Conservation (phyloP, 2,329 filamentous ascomycete species). For the Fusarium staphyleae region DNA sequence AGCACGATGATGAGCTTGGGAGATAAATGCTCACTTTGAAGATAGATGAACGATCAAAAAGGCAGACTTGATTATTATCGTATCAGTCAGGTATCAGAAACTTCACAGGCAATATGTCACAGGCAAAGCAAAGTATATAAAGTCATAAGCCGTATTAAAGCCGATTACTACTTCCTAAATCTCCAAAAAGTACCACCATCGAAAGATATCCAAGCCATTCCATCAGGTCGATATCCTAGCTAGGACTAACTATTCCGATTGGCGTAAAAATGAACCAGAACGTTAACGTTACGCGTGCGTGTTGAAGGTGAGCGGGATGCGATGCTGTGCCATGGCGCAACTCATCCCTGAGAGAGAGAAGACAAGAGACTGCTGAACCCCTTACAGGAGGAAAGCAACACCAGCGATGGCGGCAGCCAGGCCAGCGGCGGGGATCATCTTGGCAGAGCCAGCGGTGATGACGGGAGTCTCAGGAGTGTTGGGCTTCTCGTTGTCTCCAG, state of each 20-base stretch:
- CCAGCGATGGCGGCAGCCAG: slow-evolving; percentile 37
- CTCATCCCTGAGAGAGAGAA: not conserved
- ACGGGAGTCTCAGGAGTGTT: slow-evolving; percentile 9
- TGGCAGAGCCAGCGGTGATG: slow-evolving; percentile 35
- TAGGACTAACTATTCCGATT: slow-evolving; percentile 13
- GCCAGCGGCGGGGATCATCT: slow-evolving; percentile 37
- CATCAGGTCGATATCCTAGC: slow-evolving; percentile 21
- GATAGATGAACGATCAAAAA: too few species aligned
- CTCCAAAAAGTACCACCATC: slow-evolving; percentile 34
- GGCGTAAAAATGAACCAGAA: slow-evolving; percentile 37
- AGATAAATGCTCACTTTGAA: too few species aligned
- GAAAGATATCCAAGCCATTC: slow-evolving; percentile 19
- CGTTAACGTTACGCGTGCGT: slow-evolving; percentile 33
- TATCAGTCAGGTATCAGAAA: too few species aligned
- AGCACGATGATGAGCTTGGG: too few species aligned
- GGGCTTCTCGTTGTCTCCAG: not conserved
- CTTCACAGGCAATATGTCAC: too few species aligned
- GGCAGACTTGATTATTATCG: too few species aligned
- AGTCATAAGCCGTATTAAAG: slow-evolving; percentile 35
- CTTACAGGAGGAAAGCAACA: slow-evolving; percentile 40
- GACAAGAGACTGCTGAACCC: not conserved
- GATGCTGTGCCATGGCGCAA: slow-evolving; percentile 15
- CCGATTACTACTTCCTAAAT: slow-evolving; percentile 36
- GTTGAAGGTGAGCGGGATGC: slow-evolving; percentile 8
- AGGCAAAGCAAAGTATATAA: not conserved